Base-by-base conservation (phyloP, 2,329 filamentous ascomycete genomes). In the Cladobotryum mycophilum region DNA sequence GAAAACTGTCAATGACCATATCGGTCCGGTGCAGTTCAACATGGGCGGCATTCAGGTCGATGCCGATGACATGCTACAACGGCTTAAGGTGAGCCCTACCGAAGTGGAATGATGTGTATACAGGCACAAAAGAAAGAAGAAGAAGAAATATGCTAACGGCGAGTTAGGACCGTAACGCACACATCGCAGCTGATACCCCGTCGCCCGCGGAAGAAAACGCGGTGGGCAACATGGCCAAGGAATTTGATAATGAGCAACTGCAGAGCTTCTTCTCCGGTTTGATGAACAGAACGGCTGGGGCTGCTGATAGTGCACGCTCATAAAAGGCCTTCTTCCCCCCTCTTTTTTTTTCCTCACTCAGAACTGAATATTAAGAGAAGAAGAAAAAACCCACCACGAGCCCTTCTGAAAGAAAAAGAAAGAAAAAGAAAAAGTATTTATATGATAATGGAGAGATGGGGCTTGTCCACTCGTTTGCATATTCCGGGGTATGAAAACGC, bases 21-120 rank as follows among this genome's bases (percentile, higher is more conserved):
- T 96, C 61, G 91, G 91, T 0, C 90, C 91, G 1, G 90, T 96
- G 56, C 90, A 96, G 64, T 96, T 97, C 73, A 99, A 99, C 66
- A 93, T 99, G 79, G 93, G 93, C 40, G 93, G 93, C 48, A 96
- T 99, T 56, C 90, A 96, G 65, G 88, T 96, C 30, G 90, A 96
- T 69, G 90, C 90, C 8, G 91, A 96, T 63, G 90, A 96, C 62
- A 93, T 95, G 86, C 72, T 96, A 52, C 86, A 90, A 67, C 82
- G 87, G 60, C 75, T 95, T 54, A 91, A 90, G 81, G 89, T 92
- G 70, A 62, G 71, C 22, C 15, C 14, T 13, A 3, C 35, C n/a
- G 4, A 20, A 34, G 45, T 5, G 12, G 30, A 20, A 14, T 11
- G 7, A 30, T 14, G 5, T 22, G 7, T 41, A 22, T 22, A 37